Conservation (phyloP, 768 basidiomycete genomes). For the Boletus pseudopeckii region DNA sequence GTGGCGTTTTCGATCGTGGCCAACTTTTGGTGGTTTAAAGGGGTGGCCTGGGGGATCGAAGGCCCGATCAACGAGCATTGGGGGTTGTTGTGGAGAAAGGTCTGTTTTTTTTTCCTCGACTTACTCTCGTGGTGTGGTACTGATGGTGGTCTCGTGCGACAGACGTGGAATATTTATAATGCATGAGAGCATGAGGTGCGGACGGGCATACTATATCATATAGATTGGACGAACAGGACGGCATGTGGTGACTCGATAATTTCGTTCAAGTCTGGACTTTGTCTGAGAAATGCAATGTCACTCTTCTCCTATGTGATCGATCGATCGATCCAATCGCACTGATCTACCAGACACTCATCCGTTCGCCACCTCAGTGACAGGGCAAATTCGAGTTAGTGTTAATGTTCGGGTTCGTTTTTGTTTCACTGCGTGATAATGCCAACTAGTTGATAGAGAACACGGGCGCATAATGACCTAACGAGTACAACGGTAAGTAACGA, state of each 20-base stretch:
- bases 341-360: too few relatives aligned
- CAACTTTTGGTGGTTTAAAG: conserved; percentile 96
- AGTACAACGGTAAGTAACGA: too few relatives aligned
- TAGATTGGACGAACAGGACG: background rate
- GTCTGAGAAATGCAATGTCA: background rate
- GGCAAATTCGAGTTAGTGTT: too few relatives aligned
- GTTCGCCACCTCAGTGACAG: too few relatives aligned
- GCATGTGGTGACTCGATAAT: background rate
- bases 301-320: too few relatives aligned
- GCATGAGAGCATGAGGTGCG: conserved; percentile 7
- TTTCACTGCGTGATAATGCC: background rate
- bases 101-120: conserved; percentile 16
- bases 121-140: background rate
- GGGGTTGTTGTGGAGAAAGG: conserved; percentile 77
- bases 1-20: conserved; percentile 56
- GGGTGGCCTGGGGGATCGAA: conserved; percentile 86
- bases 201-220: background rate
- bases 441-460: too few relatives aligned
- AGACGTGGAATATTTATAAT: conserved; percentile 34
- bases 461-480: too few relatives aligned
- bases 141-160: conserved; percentile 2
- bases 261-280: background rate
- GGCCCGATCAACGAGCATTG: conserved; percentile 79
- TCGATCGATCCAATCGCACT: too few relatives aligned
- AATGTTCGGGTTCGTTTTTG: too few relatives aligned